These are phyloP conservation scores for Exophiala xenobiotica DNA, from an alignment of 2,329 filamentous ascomycete species.

Conservation along the genomic window DNA sequence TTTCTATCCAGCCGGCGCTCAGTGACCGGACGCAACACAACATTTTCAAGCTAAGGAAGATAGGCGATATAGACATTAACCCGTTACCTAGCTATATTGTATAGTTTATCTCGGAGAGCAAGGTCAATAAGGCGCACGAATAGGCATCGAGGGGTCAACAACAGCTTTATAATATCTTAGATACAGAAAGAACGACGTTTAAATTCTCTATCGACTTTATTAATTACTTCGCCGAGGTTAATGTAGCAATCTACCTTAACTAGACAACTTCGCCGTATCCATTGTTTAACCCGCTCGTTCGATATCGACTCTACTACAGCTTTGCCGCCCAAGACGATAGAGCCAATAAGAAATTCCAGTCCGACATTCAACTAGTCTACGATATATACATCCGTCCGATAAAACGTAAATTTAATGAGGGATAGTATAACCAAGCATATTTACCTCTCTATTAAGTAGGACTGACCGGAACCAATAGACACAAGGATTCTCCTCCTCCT, in stretches of 20 bases:
- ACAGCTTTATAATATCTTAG: background rate
- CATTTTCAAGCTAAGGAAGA: too few relatives aligned
- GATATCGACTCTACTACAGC: background rate
- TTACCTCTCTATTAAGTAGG: background rate
- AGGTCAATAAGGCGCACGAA: background rate
- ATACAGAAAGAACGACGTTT: background rate
- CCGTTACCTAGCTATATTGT: too few relatives aligned
- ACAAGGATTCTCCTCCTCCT: background rate
- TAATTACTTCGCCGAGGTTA: background rate
- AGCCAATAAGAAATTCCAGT: background rate
- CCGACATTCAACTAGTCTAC: background rate
- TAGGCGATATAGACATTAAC: too few relatives aligned
- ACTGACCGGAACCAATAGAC: background rate
- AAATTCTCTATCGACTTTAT: background rate
- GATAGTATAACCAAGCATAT: background rate
- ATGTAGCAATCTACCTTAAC: background rate
- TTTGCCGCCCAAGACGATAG: background rate
- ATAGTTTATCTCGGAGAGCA: background rate
- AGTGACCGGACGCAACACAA: background rate
- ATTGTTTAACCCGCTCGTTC: background rate
- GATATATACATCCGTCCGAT: background rate
- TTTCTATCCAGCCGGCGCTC: background rate
- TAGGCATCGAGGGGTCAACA: background rate
- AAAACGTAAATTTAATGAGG: background rate
- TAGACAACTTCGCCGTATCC: background rate